Conservation (phyloP, 1,284 basidiomycete genomes). For the Moesziomyces antarcticus region DNA sequence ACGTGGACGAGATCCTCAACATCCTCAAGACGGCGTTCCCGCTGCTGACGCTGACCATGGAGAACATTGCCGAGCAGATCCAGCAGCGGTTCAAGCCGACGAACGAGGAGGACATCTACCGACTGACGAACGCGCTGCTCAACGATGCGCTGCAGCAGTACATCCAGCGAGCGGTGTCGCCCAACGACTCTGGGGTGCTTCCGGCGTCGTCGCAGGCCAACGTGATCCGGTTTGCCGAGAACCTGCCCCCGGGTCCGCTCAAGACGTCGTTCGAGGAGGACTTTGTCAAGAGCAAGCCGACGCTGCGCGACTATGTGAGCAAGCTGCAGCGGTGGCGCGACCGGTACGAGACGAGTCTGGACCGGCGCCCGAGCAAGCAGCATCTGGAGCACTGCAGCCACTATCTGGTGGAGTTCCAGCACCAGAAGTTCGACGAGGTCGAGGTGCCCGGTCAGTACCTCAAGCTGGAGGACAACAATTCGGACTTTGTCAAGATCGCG, state of each 20-base stretch:
- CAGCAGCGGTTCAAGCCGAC: conserved; percentile 88
- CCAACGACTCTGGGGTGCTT: conserved; percentile 79
- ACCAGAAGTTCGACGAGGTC: conserved; percentile 96
- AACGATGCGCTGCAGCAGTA: conserved; percentile 73
- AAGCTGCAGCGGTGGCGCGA: conserved; percentile 93
- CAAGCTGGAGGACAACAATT: conserved; percentile 82
- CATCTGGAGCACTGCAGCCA: conserved; percentile 91
- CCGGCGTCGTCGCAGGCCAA: conserved; percentile 73
- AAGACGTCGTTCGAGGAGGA: conserved; percentile 90
- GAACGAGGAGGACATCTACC: conserved; percentile 94
- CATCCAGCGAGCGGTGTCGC: conserved; percentile 60
- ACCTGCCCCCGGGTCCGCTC: conserved; percentile 66
- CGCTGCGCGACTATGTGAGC: conserved; percentile 86
- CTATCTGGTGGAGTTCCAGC: conserved; percentile 97
- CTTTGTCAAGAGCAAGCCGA: conserved; percentile 84
- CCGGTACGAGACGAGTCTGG: conserved; percentile 85
- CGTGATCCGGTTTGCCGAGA: conserved; percentile 79
- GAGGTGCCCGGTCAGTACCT: conserved; percentile 99
- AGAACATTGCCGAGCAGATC: conserved; percentile 97
- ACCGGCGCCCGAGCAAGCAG: conserved; percentile 83
- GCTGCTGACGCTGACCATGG: conserved; percentile 90
- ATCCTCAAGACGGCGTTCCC: conserved; percentile 97
- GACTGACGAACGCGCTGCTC: conserved; percentile 85
- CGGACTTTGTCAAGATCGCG: conserved; percentile 89
- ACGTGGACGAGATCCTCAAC: conserved; percentile 93